Evolutionary conservation across 257 asterid species (phyloP).

Genomic region (Nicotiana tabacum): DNA sequence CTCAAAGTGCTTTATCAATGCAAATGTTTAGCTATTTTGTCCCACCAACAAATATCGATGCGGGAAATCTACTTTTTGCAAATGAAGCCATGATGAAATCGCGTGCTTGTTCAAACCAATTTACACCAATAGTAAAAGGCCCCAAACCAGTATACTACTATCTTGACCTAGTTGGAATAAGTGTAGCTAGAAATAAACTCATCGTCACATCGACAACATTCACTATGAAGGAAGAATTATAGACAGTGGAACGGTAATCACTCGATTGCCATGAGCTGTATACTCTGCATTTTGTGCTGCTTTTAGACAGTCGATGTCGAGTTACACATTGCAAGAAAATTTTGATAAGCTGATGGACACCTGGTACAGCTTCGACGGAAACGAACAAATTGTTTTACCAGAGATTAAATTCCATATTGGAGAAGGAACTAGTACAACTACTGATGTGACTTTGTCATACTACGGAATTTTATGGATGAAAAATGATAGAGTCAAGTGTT

Average conservation of each 20-base stretch:
- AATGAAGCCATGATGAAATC: background rate
- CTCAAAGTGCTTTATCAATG: background rate
- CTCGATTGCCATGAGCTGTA: background rate
- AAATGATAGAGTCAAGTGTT: background rate
- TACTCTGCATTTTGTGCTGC: background rate
- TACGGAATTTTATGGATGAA: background rate
- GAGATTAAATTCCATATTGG: slow-evolving; percentile 5
- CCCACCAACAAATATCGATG: background rate
- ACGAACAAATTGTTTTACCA: background rate
- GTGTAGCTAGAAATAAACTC: background rate
- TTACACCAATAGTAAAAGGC: background rate
- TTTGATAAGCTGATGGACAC: background rate
- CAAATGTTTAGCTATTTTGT: slow-evolving; percentile 7
- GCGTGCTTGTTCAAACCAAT: background rate
- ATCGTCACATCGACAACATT: background rate
- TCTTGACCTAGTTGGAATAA: background rate
- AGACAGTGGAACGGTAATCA: slow-evolving; percentile 10
- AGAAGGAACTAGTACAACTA: background rate
- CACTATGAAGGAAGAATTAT: background rate
- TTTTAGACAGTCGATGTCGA: background rate
- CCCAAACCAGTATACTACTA: background rate
- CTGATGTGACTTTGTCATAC: background rate
- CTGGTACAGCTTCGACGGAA: background rate
- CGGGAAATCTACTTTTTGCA: background rate
- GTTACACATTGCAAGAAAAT: background rate